Conservation (phyloP, 345 rosid species). For the Eucalyptus coolabah region DNA sequence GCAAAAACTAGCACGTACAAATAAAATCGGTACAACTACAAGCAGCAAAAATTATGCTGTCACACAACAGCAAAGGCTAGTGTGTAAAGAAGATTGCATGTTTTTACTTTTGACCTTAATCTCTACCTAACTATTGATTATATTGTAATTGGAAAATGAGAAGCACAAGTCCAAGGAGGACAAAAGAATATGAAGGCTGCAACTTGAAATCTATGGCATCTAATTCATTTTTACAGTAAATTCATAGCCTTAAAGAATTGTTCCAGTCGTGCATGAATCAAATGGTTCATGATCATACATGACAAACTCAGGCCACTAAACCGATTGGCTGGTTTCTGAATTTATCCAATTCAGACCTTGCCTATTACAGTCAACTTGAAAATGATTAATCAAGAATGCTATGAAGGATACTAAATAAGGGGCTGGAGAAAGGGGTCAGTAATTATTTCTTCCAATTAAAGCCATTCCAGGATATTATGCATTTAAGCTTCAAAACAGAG, state of each 20-base stretch:
- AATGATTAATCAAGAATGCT: neutral
- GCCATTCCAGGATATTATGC: neutral
- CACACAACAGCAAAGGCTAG: neutral
- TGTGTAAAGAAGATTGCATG: neutral
- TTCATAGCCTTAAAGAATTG: neutral
- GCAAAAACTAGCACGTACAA: neutral
- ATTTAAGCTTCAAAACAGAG: neutral
- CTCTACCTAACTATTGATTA: neutral
- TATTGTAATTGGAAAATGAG: neutral
- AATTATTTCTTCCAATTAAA: neutral
- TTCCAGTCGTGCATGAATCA: neutral
- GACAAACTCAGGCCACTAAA: neutral
- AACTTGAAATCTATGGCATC: neutral
- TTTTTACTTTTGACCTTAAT: neutral
- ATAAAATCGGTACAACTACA: neutral
- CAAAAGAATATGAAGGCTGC: neutral
- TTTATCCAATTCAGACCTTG: neutral
- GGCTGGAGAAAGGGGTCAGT: neutral
- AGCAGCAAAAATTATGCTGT: neutral
- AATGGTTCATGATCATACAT: neutral
- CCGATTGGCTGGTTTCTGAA: neutral
- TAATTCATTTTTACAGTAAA: neutral
- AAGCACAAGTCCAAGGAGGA: neutral
- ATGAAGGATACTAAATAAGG: neutral
- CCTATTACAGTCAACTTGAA: neutral